Conservation (phyloP, 257 asterid genomes). For the Salvia splendens region DNA sequence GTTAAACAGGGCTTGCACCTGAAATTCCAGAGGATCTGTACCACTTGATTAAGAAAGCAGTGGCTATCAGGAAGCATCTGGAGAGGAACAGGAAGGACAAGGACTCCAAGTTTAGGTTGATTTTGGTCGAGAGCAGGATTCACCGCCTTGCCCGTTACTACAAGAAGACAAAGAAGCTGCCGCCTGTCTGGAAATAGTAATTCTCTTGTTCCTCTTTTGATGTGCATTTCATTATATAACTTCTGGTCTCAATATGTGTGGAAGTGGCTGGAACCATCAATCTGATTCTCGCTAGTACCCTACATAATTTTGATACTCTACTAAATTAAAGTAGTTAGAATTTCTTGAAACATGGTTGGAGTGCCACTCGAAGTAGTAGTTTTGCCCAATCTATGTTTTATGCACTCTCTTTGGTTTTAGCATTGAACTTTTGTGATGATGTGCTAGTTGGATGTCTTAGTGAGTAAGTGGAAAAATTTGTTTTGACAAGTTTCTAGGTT, state of each 20-base stretch:
- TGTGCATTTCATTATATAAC: background rate
- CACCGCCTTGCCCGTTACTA: slow-evolving; percentile 95
- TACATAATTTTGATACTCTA: background rate
- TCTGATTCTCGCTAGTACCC: background rate
- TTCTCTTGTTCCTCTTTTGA: background rate
- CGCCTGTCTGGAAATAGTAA: slow-evolving; percentile 90
- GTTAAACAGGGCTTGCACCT: slow-evolving; percentile 71
- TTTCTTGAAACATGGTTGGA: background rate
- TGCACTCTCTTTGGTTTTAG: no score
- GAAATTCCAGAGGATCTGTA: slow-evolving; percentile 87
- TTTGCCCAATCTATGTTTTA: background rate
- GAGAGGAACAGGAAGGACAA: slow-evolving; percentile 92
- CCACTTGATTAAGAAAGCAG: slow-evolving; percentile 84
- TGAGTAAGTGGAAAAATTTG: no score
- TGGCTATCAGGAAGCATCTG: slow-evolving; percentile 83
- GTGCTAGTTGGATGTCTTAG: background rate
- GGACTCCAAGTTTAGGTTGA: slow-evolving; percentile 82
- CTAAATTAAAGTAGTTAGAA: background rate
- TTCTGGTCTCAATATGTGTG: background rate
- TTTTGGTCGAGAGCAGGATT: slow-evolving; percentile 90
- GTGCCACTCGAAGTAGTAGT: background rate
- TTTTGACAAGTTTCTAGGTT: slow-evolving; percentile 1
- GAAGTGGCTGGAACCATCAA: background rate
- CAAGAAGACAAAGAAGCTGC: slow-evolving; percentile 95
- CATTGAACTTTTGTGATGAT: background rate